Conservation (phyloP, 495 filamentous ascomycete genomes). For the Neurospora sp. region DNA sequence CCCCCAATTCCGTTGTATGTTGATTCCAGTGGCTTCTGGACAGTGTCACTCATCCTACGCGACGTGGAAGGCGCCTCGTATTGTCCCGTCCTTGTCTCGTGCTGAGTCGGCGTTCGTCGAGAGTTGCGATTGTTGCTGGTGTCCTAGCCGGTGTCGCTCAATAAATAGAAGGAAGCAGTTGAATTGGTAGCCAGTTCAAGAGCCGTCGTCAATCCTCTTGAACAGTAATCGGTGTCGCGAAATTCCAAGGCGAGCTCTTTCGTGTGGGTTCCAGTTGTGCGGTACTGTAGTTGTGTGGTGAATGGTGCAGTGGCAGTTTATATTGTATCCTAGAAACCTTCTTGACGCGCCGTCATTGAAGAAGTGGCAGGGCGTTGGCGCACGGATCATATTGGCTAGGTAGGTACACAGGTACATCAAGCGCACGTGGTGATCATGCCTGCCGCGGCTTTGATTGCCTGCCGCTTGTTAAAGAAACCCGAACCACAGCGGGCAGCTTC, state of each 20-base stretch:
- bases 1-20: constrained; percentile 1
- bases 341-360: neutral
- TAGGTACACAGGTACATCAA: neutral
- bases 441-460: neutral
- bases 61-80: neutral
- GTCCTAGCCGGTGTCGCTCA: neutral
- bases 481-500: neutral
- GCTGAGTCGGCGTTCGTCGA: neutral
- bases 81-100: neutral
- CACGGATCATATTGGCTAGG: neutral
- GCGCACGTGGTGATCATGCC: neutral
- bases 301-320: neutral
- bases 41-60: constrained; percentile 17
- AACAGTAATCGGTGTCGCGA: neutral
- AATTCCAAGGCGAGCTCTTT: neutral
- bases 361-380: neutral
- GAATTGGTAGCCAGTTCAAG: neutral
- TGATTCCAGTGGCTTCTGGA: neutral
- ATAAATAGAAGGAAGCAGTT: neutral
- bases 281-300: neutral
- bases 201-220: neutral
- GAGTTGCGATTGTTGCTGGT: neutral
- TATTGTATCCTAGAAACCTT: neutral
- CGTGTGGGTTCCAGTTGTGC: neutral
- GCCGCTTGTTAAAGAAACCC: neutral